Evolutionary conservation across 805 yeast species (phyloP), one percentile per base, ranked within the genome.

Genomic region (Brettanomyces anomalus): DNA sequence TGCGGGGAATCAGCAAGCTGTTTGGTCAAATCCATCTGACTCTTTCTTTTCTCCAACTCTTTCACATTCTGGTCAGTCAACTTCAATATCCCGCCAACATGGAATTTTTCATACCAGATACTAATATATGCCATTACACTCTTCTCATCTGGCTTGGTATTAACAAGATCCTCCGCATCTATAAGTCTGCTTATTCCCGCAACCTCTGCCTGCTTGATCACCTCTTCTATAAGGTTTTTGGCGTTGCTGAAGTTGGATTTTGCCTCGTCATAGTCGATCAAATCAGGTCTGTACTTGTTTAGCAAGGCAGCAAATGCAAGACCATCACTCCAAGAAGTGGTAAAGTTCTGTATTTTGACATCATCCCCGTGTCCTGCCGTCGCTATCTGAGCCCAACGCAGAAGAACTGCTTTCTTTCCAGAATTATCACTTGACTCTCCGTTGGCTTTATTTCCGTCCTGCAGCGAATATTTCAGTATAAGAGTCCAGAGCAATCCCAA

Each of bases 41-140:
- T 38, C 17, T 33, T 38, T 10, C 3, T 38, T 15, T 14, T 17
- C n/a, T 18, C 17, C 13, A 38, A 20, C 13, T n/a, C n/a, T 6
- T 28, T 18, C 17, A 30, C 18, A 19, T 32, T 21, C n/a, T 31
- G 30, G 21, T 34, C 24, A 18, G 8, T n/a, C 11, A 15, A 10
- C 26, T 19, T 18, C 30, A 20, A 19, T 17, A 21, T 17, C 16
- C 32, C 36, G n/a, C 36, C 11, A n/a, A 45, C 36, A 24, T 43
- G 52, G 41, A 70, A 69, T 18, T 65, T 62, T 39, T 74, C 76
- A 58, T 68, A 78, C 78, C 81, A 74, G 50, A 78, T 74, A 13
- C 80, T 70, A 10, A 79, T 57, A 52, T 76, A 79, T 15, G 80
- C 70, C 49, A 79, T 67, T 14, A 80, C 64, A 34, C 79, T 69